Percentiles rank a stretch among this genome's conserved stretches.
These are phyloP conservation scores for Pseudocercospora fuligena DNA, from an alignment of 2,329 filamentous ascomycete species.

Conservation along the genomic window DNA sequence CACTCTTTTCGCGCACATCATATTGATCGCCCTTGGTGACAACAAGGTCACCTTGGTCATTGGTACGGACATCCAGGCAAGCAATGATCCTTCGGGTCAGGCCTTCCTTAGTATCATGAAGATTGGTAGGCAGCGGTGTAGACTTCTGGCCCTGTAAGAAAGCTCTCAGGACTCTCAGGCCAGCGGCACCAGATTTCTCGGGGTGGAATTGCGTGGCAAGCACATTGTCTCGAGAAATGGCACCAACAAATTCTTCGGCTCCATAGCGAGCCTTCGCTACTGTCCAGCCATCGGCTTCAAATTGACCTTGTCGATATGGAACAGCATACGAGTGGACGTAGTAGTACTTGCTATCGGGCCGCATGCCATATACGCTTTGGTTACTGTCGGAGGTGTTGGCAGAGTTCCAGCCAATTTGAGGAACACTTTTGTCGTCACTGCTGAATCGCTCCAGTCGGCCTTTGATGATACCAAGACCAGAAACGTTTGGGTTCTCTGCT, in stretches of 20 bases:
- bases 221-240: slow-evolving; percentile 81
- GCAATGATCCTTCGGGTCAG: slow-evolving; percentile 94
- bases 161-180: slow-evolving; percentile 79
- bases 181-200: slow-evolving; percentile 92
- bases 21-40: slow-evolving; percentile 99
- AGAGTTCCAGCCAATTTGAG: slow-evolving; percentile 98
- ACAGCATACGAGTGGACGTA: slow-evolving; percentile 96
- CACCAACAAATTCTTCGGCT: slow-evolving; percentile 86
- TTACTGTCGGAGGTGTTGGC: slow-evolving; percentile 65
- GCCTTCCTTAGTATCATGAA: slow-evolving; percentile 60
- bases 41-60: slow-evolving; percentile 91
- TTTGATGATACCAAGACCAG: slow-evolving; percentile 77
- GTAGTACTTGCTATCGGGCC: slow-evolving; percentile 90
- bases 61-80: slow-evolving; percentile 92
- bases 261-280: slow-evolving; percentile 92
- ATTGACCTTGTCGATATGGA: slow-evolving; percentile 71
- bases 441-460: slow-evolving; percentile 76
- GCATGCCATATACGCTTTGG: slow-evolving; percentile 75
- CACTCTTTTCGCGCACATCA: slow-evolving; percentile 89
- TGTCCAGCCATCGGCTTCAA: slow-evolving; percentile 84
- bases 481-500: slow-evolving; percentile 71
- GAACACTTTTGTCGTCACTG: slow-evolving; percentile 81
- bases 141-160: slow-evolving; percentile 77
- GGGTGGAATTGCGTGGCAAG: slow-evolving; percentile 97
- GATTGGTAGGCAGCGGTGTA: slow-evolving; percentile 54